These are phyloP conservation scores for Mycosphaerella sp. DNA, from an alignment of 2,329 filamentous ascomycete species.

Conservation along the genomic window DNA sequence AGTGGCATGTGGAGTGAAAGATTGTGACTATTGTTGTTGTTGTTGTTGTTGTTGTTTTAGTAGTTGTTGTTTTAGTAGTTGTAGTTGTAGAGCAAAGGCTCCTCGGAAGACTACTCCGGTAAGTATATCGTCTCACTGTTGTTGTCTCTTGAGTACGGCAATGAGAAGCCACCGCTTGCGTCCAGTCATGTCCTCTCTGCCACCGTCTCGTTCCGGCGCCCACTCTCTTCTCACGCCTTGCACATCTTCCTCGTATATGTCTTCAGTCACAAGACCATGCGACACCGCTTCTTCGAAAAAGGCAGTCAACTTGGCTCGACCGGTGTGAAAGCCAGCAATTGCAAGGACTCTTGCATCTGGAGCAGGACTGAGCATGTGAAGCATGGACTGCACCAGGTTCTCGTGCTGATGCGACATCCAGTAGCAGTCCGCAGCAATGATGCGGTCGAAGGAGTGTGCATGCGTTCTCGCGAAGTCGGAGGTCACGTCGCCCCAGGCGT, in stretches of 20 bases:
- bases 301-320: conserved; percentile 55
- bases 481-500: conserved; percentile 56
- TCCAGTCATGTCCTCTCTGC: conserved; percentile 54
- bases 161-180: conserved; percentile 67
- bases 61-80: neutral
- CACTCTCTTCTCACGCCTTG: conserved; percentile 58
- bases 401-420: conserved; percentile 69
- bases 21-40: neutral
- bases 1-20: neutral
- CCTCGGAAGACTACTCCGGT: neutral
- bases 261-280: conserved; percentile 54
- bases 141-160: conserved; percentile 18
- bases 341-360: conserved; percentile 52
- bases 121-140: neutral
- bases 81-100: neutral
- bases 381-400: conserved; percentile 57
- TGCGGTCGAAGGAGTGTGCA: conserved; percentile 49
- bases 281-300: conserved; percentile 56
- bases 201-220: conserved; percentile 50
- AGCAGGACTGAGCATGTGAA: conserved; percentile 56
- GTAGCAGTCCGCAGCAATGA: conserved; percentile 66
- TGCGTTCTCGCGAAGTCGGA: conserved; percentile 36
- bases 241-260: conserved; percentile 63
- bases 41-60: neutral
- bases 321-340: conserved; percentile 68